Base-by-base conservation (phyloP, 2,329 filamentous ascomycete species). In the Pseudocercospora musae region DNA sequence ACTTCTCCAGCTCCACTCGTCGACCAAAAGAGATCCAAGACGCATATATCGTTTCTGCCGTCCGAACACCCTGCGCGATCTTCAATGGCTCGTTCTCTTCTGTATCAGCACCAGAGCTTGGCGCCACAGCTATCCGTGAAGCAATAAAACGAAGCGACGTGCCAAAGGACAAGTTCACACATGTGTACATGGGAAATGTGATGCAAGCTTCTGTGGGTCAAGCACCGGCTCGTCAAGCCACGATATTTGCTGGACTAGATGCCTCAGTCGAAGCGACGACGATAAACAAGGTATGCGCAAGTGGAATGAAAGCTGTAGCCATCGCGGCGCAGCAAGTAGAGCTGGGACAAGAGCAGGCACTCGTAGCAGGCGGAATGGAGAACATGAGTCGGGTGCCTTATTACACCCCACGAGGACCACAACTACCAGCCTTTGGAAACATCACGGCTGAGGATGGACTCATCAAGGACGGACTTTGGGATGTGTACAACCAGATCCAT, bases 161-260 rank as follows among this genome's bases (percentile, higher is more conserved):
- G 6, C 93, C 95, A 1, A 77, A 87, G 57, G 87, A 89, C 33
- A 90, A 89, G 74, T 91, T 98, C 72, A 90, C 89, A 66, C 90
- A 96, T 78, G 92, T 98, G 15, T 98, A 98, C 81, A 96, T 98
- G 91, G 95, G 95, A 74, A 96, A 97, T 73, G 95, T 98, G 9
- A 84, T 98, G 44, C 89, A 92, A 76, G 94, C 84, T 49, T 85
- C 85, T 18, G 85, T 95, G 5, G 95, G 95, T 50, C 95, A 99
- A 79, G 87, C 95, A 0, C 95, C 95, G 1, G 94, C 95, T 21
- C 87, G 95, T 54, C 95, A 99, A 80, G 95, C 95, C 10, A 82
- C 87, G 68, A 89, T 98, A 63, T 94, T 96, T 73, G 92, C 95
- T 3, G 93, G 93, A 1, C 85, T 98, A 3, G 84, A 92, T 9